A percentile compares a stretch with the other conserved stretches of the same genome.
phyloP scores from a whole-genome alignment of 2,329 filamentous ascomycete genomes.

The Cladosporium sp. region DNA sequence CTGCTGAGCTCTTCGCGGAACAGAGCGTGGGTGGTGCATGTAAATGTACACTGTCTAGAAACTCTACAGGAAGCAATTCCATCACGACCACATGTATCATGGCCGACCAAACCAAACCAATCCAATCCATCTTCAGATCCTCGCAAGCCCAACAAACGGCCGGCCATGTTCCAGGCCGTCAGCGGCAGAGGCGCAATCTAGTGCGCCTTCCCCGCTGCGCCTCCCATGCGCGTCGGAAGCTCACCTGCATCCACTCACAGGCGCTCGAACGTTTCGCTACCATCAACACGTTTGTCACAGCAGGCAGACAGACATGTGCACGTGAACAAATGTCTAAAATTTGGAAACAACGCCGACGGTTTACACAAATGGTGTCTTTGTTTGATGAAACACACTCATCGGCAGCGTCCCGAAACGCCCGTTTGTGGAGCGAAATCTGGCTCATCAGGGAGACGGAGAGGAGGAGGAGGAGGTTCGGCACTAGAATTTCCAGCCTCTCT shows the following conservation, averaged over 20 bases:
- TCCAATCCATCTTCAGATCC: not conserved
- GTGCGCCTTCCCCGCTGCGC: conserved; percentile 6
- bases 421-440: not conserved
- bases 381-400: too few relatives aligned
- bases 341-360: too few relatives aligned
- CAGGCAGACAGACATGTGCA: not conserved
- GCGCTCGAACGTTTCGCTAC: too few relatives aligned
- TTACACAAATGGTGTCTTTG: too few relatives aligned
- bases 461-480: not conserved
- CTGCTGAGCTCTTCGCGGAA: not conserved
- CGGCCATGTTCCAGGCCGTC: conserved; percentile 6
- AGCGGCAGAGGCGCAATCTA: conserved; percentile 12
- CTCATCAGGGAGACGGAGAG: not conserved
- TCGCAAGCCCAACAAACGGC: not conserved
- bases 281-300: too few relatives aligned
- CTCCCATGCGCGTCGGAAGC: not conserved
- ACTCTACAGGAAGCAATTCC: not conserved
- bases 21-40: too few relatives aligned
- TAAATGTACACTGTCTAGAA: too few relatives aligned
- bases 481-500: too few relatives aligned
- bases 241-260: not conserved
- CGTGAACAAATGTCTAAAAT: not conserved
- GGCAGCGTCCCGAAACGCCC: not conserved
- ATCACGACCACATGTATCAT: too few relatives aligned
- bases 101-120: too few relatives aligned